A percentile compares a stretch with the other conserved stretches of the same genome.
These are phyloP conservation scores for Bullera alba DNA, from an alignment of 768 basidiomycete species.

Conservation along the genomic window DNA sequence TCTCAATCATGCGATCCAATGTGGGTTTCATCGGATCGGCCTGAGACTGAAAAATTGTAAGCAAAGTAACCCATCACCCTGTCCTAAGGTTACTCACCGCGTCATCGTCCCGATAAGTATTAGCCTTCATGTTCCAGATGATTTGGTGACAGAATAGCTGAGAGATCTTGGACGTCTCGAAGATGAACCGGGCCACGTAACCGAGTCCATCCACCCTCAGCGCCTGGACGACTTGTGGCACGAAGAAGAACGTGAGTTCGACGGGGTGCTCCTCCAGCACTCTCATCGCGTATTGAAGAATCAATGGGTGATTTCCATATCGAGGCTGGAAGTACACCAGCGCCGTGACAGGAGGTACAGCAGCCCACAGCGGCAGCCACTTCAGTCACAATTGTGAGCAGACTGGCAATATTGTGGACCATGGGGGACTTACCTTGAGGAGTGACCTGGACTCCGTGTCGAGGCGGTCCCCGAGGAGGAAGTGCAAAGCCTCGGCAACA, in stretches of 20 bases:
- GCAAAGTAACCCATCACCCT: too few relatives aligned
- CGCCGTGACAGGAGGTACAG: slow-evolving; percentile 60
- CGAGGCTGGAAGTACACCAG: slow-evolving; percentile 70
- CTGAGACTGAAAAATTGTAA: slow-evolving; percentile 1
- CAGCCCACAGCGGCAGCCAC: slow-evolving; percentile 82
- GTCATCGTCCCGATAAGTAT: slow-evolving; percentile 84
- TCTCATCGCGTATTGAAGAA: slow-evolving; percentile 93
- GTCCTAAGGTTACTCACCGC: slow-evolving; percentile 67
- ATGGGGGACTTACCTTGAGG: slow-evolving; percentile 57
- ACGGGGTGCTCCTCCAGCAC: slow-evolving; percentile 92
- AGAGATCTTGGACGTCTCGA: slow-evolving; percentile 94
- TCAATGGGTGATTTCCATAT: slow-evolving; percentile 71
- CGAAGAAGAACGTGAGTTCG: slow-evolving; percentile 93
- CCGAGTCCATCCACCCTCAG: slow-evolving; percentile 67
- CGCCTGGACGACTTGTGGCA: slow-evolving; percentile 96
- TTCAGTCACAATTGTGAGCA: slow-evolving; percentile 39
- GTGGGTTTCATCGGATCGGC: slow-evolving; percentile 91
- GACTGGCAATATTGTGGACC: background rate
- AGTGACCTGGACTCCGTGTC: slow-evolving; percentile 59
- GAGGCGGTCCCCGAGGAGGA: slow-evolving; percentile 67
- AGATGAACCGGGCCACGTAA: slow-evolving; percentile 90
- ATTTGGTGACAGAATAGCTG: slow-evolving; percentile 99
- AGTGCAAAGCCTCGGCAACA: slow-evolving; percentile 71
- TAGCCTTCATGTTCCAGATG: slow-evolving; percentile 99
- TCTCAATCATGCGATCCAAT: slow-evolving; percentile 77